Conservation (phyloP, 768 basidiomycete genomes). For the Panellus pusillus region DNA sequence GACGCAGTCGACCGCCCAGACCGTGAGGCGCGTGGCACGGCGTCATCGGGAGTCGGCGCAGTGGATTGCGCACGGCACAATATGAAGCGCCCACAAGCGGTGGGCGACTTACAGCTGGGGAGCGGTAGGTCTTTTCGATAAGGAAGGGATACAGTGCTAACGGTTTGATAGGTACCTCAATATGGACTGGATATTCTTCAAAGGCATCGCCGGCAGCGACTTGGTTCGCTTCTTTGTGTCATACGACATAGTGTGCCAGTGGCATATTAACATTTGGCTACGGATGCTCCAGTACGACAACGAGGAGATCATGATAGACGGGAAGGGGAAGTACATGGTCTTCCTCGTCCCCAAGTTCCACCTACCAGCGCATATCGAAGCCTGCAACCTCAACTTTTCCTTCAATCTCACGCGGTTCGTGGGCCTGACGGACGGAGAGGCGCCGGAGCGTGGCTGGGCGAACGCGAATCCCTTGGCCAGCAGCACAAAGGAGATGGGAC, state of each 20-base stretch:
- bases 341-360: slow-evolving; percentile 29
- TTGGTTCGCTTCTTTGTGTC: slow-evolving; percentile 16
- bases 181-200: slow-evolving; percentile 29
- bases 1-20: not conserved
- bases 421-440: slow-evolving; percentile 38
- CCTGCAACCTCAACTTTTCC: slow-evolving; percentile 18
- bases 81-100: slow-evolving; percentile 12
- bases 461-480: slow-evolving; percentile 30
- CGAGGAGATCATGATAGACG: slow-evolving; percentile 7
- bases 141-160: not conserved
- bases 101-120: slow-evolving; percentile 24
- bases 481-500: slow-evolving; percentile 39
- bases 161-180: slow-evolving; percentile 6
- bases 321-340: not conserved
- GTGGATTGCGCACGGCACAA: slow-evolving; percentile 7
- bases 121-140: slow-evolving; percentile 12
- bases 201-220: slow-evolving; percentile 11
- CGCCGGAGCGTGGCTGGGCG: slow-evolving; percentile 30
- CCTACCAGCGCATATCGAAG: slow-evolving; percentile 21
- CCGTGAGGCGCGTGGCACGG: not conserved
- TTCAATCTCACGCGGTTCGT: slow-evolving; percentile 29
- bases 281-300: slow-evolving; percentile 16
- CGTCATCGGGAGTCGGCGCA: slow-evolving; percentile 12
- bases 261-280: slow-evolving; percentile 15
- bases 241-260: slow-evolving; percentile 25